phyloP scores from a whole-genome alignment of 73 alveolate genomes.

The Paramecium primaurelia region DNA sequence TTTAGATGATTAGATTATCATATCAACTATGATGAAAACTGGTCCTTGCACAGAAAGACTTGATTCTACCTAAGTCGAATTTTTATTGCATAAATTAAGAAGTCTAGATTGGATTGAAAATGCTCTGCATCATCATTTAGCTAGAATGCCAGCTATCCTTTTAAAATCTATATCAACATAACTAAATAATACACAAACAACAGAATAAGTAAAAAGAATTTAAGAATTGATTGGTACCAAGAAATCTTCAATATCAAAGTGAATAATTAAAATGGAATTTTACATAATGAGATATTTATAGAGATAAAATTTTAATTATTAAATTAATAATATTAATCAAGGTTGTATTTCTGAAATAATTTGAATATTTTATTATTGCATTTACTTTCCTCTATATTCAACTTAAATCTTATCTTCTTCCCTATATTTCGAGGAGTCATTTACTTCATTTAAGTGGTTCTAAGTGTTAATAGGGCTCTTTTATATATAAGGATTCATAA shows the following conservation, averaged over 20 bases:
- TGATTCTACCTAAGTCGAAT: constrained; percentile 27
- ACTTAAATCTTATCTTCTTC: neutral
- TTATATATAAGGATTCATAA: neutral
- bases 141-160: constrained; percentile 15
- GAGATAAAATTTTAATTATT: neutral
- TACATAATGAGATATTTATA: neutral
- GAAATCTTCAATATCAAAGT: neutral
- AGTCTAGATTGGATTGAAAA: constrained; percentile 22
- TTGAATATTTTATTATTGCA: neutral
- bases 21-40: constrained; percentile 22
- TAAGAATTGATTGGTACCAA: neutral
- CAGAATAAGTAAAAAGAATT: neutral
- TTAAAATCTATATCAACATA: neutral
- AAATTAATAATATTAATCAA: neutral
- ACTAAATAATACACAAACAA: neutral
- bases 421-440: neutral
- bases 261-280: neutral
- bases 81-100: constrained; percentile 12
- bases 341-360: neutral
- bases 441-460: neutral
- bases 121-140: neutral
- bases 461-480: neutral
- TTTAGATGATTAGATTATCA: constrained; percentile 6
- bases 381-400: neutral
- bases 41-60: constrained; percentile 37